These are phyloP conservation scores for Pythium aquatile DNA, from an alignment of 352 stramenopile genomes.

Conservation along the genomic window DNA sequence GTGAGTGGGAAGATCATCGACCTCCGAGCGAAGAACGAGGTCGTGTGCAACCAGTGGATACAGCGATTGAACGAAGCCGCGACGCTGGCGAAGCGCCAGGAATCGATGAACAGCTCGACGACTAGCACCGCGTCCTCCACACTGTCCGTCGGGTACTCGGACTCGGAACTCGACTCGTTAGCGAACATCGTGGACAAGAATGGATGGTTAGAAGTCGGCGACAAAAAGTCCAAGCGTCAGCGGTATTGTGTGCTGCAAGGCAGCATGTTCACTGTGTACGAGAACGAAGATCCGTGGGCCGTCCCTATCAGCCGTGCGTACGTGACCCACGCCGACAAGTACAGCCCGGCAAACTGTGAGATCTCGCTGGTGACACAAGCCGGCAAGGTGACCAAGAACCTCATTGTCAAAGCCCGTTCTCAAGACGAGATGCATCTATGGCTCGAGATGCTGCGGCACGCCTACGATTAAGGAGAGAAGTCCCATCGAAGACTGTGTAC, in stretches of 20 bases:
- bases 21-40: slow-evolving; percentile 75
- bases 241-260: slow-evolving; percentile 79
- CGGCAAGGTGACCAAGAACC: slow-evolving; percentile 68
- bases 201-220: slow-evolving; percentile 72
- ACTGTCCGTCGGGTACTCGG: slow-evolving; percentile 59
- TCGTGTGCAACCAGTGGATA: slow-evolving; percentile 70
- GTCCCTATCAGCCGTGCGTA: slow-evolving; percentile 76
- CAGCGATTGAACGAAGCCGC: slow-evolving; percentile 69
- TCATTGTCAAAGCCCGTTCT: slow-evolving; percentile 63
- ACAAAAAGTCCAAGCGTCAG: slow-evolving; percentile 72
- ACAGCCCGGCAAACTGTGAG: slow-evolving; percentile 53
- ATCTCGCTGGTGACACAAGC: slow-evolving; percentile 64
- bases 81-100: slow-evolving; percentile 67
- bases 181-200: slow-evolving; percentile 80
- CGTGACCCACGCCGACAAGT: slow-evolving; percentile 66
- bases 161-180: slow-evolving; percentile 67
- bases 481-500: slow-evolving; percentile 12
- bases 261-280: slow-evolving; percentile 83
- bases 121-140: slow-evolving; percentile 73
- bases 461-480: slow-evolving; percentile 41
- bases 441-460: slow-evolving; percentile 58
- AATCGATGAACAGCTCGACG: slow-evolving; percentile 69
- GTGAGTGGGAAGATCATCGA: slow-evolving; percentile 85
- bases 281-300: slow-evolving; percentile 78
- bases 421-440: slow-evolving; percentile 78